phyloP scores from a whole-genome alignment of 306 rosid genomes.

The Quillaja saponaria region DNA sequence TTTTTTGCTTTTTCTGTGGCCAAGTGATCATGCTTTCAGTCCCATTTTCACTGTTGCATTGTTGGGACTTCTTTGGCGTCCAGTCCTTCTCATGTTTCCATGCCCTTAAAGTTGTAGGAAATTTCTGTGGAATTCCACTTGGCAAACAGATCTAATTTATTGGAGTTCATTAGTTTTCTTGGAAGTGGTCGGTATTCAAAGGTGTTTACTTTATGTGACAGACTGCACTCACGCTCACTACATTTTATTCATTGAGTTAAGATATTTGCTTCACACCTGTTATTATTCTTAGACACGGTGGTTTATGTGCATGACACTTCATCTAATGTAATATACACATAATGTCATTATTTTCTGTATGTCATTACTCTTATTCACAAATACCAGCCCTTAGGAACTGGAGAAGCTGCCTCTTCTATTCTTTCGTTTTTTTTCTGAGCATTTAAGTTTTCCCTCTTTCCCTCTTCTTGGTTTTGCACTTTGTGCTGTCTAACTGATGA shows the following conservation, averaged over 20 bases:
- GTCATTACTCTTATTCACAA: not conserved
- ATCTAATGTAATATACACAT: slow-evolving; percentile 6
- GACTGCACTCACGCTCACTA: not conserved
- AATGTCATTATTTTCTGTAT: not conserved
- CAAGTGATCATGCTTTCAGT: no score
- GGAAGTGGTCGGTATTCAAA: no score
- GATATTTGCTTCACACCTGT: not conserved
- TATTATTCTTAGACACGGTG: not conserved
- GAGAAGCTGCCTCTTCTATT: not conserved
- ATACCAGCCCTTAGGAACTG: slow-evolving; percentile 1
- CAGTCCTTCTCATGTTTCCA: slow-evolving; percentile 13
- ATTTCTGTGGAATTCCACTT: not conserved
- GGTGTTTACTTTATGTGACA: not conserved
- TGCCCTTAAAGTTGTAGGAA: not conserved
- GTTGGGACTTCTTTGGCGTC: slow-evolving; percentile 3
- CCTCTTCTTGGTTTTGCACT: not conserved
- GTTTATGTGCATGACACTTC: no score
- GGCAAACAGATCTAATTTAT: not conserved
- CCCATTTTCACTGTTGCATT: no score
- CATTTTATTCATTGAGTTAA: not conserved
- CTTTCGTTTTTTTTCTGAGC: not conserved
- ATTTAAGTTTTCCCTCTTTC: slow-evolving; percentile 18
- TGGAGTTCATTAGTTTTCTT: not conserved
- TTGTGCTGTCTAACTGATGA: no score
- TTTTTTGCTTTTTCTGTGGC: slow-evolving; percentile 5